phyloP scores from a whole-genome alignment of 1,139 yeast species.

The Zygotorulaspora mrakii region DNA sequence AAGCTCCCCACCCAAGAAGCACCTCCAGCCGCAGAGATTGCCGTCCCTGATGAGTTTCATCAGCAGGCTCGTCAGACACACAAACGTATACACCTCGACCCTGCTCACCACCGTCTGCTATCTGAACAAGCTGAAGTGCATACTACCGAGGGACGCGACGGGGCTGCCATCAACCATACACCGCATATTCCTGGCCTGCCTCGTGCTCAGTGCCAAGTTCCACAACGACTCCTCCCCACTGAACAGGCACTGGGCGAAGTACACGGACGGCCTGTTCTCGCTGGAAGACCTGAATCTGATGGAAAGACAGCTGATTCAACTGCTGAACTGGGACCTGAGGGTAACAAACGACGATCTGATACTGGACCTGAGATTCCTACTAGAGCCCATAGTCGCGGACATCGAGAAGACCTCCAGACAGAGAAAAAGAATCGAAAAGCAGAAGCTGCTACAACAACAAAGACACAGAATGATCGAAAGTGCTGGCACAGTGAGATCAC shows the following conservation, averaged over 20 bases:
- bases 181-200: conserved; percentile 67
- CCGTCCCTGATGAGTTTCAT: conserved; percentile 76
- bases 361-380: conserved; percentile 47
- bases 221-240: conserved; percentile 77
- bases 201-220: conserved; percentile 66
- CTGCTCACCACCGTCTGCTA: conserved; percentile 68
- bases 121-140: conserved; percentile 55
- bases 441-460: conserved; percentile 8
- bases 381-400: conserved; percentile 61
- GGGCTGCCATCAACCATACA: conserved; percentile 77
- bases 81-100: conserved; percentile 75
- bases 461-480: conserved; percentile 7
- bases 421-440: conserved; percentile 21
- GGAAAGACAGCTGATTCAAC: conserved; percentile 70
- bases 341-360: conserved; percentile 54
- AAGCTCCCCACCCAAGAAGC: conserved; percentile 19
- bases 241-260: conserved; percentile 72
- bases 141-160: conserved; percentile 65
- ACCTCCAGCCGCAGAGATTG: conserved; percentile 25
- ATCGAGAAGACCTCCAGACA: conserved; percentile 40
- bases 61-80: conserved; percentile 62
- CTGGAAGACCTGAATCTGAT: conserved; percentile 68
- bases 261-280: conserved; percentile 68
- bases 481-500: conserved; percentile 3
- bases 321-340: conserved; percentile 67